Evolutionary conservation across 2,329 filamentous ascomycete species (phyloP), one percentile per base, ranked within the genome.

Genomic region (Pestalotiopsis sp.): DNA sequence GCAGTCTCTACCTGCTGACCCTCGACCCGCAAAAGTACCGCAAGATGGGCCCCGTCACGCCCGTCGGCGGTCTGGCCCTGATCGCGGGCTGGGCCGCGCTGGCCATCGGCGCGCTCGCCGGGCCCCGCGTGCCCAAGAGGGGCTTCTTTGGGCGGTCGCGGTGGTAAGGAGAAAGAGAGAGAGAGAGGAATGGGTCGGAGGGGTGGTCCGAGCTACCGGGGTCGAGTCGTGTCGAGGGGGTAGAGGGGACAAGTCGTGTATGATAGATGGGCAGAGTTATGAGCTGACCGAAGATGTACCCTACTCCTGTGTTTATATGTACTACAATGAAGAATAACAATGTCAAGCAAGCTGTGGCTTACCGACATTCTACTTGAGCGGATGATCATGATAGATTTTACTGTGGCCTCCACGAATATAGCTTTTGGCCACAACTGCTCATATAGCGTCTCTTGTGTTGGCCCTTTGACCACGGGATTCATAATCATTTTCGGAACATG

Each of bases 1-100:
- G 90, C 2, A 88, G 85, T 75, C 85, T 92, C 71, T 92, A 92
- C 77, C 81, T 89, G 11, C 83, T 92, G 11, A 83, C 87, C 0
- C 80, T 92, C n/a, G 86, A 91, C 78, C 86, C 89, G 23, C 83
- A 87, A 73, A 80, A 84, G 36, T 91, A 90, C 80, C 86, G 85
- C 75, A 80, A 83, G 67, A 69, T 92, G 71, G 90, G 90, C 0
- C 90, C 90, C 0, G 85, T 91, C 13, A 92, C 90, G 64, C 90
- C 90, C 14, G 69, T 92, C 1, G 90, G 90, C 0, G 90, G 90
- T 0, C 72, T 90, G 64, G 90, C 86, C 69, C 80, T 92, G 72
- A 92, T 92, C 75, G 88, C 84, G 1, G 90, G 90, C 0, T 92
- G 89, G 90, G 76, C 87, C 66, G 77, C 80, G 27, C 75, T 85